These are phyloP conservation scores for Lodderomyces parapsilosis DNA, from an alignment of 1,139 yeast species.

Conservation along the genomic window DNA sequence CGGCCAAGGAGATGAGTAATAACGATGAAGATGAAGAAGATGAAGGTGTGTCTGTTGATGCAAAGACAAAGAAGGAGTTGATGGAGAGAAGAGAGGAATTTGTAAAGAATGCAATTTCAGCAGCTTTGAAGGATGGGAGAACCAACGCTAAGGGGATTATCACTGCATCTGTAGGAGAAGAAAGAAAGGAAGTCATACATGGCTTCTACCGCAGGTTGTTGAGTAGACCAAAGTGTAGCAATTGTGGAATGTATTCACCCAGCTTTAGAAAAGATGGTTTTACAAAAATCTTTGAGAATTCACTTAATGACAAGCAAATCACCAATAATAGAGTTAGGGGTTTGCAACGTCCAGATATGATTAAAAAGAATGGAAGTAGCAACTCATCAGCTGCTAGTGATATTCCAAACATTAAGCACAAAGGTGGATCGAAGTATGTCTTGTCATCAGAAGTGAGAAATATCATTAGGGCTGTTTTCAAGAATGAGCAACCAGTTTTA, in stretches of 20 bases:
- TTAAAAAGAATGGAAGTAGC: slow-evolving; percentile 27
- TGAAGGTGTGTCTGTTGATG: slow-evolving; percentile 22
- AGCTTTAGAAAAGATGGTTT: slow-evolving; percentile 93
- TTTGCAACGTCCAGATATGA: slow-evolving; percentile 67
- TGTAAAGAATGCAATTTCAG: slow-evolving; percentile 67
- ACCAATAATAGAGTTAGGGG: slow-evolving; percentile 84
- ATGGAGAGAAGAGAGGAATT: slow-evolving; percentile 62
- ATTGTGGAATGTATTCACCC: slow-evolving; percentile 95
- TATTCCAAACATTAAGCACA: slow-evolving; percentile 51
- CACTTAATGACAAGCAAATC: slow-evolving; percentile 76
- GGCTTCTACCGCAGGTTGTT: slow-evolving; percentile 73
- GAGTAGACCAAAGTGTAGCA: slow-evolving; percentile 84
- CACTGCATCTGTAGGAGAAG: slow-evolving; percentile 85
- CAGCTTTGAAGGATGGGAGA: slow-evolving; percentile 78
- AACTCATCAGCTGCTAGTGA: slow-evolving; percentile 15
- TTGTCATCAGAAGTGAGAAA: slow-evolving; percentile 85
- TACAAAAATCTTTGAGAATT: slow-evolving; percentile 86
- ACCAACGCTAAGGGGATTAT: slow-evolving; percentile 64
- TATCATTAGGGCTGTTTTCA: slow-evolving; percentile 71
- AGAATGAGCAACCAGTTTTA: slow-evolving; percentile 62
- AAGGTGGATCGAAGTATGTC: slow-evolving; percentile 78
- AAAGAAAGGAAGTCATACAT: slow-evolving; percentile 73
- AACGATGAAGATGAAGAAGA: slow-evolving; percentile 19
- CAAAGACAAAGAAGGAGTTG: slow-evolving; percentile 45
- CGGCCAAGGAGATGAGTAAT: slow-evolving; percentile 33